Conservation (phyloP, 352 stramenopile species). For the Blastocystis sp. region DNA sequence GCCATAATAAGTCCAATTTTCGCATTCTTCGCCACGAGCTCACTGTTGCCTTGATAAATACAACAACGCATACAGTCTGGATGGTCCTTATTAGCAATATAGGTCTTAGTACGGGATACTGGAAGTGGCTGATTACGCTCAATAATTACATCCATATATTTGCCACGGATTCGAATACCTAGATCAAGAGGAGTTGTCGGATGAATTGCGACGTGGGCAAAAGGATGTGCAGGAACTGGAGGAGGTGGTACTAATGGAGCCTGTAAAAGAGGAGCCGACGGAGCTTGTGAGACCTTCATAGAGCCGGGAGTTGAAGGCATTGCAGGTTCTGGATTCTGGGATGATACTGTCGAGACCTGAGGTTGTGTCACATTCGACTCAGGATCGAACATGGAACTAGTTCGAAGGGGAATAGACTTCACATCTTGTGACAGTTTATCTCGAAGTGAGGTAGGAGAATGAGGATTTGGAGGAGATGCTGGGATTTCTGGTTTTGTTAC, state of each 20-base stretch:
- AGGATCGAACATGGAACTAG: background rate
- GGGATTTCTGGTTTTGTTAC: background rate
- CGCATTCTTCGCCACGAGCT: background rate
- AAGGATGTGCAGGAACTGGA: background rate
- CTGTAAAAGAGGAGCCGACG: background rate
- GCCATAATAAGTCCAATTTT: conserved; percentile 36
- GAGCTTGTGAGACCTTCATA: no score
- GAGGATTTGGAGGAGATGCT: background rate
- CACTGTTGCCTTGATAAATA: conserved; percentile 36
- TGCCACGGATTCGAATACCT: conserved; percentile 27
- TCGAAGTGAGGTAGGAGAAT: background rate
- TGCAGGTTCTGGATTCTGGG: background rate
- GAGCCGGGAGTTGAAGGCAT: background rate
- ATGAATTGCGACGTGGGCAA: background rate
- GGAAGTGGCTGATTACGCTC: conserved; percentile 5
- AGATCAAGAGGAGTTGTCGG: conserved; percentile 44
- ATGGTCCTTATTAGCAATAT: conserved; percentile 16
- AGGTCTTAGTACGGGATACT: background rate
- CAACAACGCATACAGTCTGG: conserved; percentile 22
- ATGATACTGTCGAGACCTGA: background rate
- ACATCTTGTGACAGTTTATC: no score
- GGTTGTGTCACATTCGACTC: background rate
- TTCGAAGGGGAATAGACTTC: background rate
- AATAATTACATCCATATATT: conserved; percentile 34
- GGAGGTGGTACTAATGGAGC: background rate